Base-by-base conservation (phyloP, 495 filamentous ascomycete species). In the Penicillium mononematosum region DNA sequence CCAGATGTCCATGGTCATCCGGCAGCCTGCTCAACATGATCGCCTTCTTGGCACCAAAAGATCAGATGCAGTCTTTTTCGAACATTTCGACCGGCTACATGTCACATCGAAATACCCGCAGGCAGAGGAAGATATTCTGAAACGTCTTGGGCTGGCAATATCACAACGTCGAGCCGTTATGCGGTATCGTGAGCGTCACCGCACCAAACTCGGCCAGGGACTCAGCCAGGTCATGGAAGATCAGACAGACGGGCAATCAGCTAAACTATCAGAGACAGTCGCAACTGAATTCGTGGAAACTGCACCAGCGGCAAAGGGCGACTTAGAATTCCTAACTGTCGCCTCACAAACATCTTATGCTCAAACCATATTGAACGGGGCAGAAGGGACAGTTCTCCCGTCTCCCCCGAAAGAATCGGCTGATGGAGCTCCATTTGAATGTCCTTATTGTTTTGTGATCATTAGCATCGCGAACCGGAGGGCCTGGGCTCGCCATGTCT, bases 401-500 rank as follows among this genome's bases (percentile, higher is more conserved):
- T 19, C 48, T 3, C 56, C 46, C 0, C 68, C 68, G 1, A 53
- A 41, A 41, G 57, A 47, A 11, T 59, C 58, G 0, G 22, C 17
- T 4, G 31, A 56, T 29, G 27, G 39, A 12, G 49, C 16, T 16
- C 56, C 47, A 3, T 72, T 66, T 51, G 60, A 66, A 45, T 72
- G 69, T 50, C 69, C 67, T 0, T 72, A 66, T 54, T 72, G 67
- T 55, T 65, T 56, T 29, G 49, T 53, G 11, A 51, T 66, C 3
- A 69, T 65, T 45, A 58, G 56, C 2, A 49, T 58, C n/a, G 14
- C 17, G 4, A 39, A 56, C n/a, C 36, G 38, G 11, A 34, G 34
- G 16, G 48, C 44, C 22, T 70, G 68, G 68, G 54, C 52, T 12
- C 56, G 58, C 1, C 70, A 73, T 60, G 45, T 73, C n/a, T 70